These are phyloP conservation scores for Pleurotus cornucopiae DNA, from an alignment of 768 basidiomycete species.

Conservation along the genomic window DNA sequence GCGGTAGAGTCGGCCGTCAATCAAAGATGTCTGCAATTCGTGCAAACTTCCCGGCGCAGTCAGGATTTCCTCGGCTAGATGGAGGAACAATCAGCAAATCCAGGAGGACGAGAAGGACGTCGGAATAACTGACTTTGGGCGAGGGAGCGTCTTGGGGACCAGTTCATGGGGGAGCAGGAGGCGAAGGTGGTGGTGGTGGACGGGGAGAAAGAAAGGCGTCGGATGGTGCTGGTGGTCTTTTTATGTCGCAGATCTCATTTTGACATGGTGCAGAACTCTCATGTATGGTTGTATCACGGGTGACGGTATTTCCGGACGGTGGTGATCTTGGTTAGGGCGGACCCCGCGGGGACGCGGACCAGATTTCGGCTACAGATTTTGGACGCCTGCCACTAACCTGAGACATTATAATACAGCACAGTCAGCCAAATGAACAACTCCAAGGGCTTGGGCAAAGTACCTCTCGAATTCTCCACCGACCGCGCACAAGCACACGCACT, in stretches of 20 bases:
- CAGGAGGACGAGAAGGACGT: not conserved
- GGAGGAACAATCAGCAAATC: conserved; percentile 9
- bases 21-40: conserved; percentile 36
- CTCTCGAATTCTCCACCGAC: no score
- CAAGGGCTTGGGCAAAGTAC: no score
- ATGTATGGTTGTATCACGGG: conserved; percentile 3
- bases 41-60: conserved; percentile 33
- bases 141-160: conserved; percentile 27
- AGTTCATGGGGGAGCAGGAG: conserved; percentile 17
- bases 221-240: not conserved
- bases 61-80: conserved; percentile 30
- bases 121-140: conserved; percentile 19
- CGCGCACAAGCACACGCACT: no score
- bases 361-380: not conserved
- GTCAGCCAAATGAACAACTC: no score
- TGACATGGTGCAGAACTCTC: not conserved
- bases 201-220: not conserved
- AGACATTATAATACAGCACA: no score
- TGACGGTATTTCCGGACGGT: conserved; percentile 5
- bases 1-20: conserved; percentile 41
- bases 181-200: not conserved
- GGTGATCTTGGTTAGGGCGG: not conserved
- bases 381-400: not conserved
- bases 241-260: conserved; percentile 9
- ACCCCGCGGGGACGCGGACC: not conserved